A percentile compares a stretch with the other conserved stretches of the same genome.
These are phyloP conservation scores for Cryptococcus sp. DNA, from an alignment of 1,284 basidiomycete genomes.

Conservation along the genomic window DNA sequence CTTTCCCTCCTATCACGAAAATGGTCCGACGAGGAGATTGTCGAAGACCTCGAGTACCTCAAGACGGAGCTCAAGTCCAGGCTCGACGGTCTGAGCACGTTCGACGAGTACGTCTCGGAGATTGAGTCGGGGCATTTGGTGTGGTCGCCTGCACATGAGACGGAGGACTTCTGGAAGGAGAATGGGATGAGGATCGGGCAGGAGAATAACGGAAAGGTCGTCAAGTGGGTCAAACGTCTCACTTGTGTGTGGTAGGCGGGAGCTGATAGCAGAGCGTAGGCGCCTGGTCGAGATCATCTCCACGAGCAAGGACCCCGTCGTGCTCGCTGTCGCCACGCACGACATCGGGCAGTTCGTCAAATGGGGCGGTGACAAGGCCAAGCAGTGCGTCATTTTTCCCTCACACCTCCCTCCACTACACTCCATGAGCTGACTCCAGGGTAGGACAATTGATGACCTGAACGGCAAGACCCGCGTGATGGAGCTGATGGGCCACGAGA, in stretches of 20 bases:
- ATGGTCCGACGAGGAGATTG: conserved; percentile 90
- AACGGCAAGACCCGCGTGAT: conserved; percentile 88
- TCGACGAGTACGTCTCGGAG: conserved; percentile 93
- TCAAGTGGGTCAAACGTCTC: conserved; percentile 62
- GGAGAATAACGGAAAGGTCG: conserved; percentile 71
- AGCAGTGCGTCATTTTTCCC: conserved; percentile 62
- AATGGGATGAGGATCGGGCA: conserved; percentile 85
- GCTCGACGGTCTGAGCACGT: conserved; percentile 88
- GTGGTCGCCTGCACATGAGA: conserved; percentile 93
- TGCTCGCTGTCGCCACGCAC: conserved; percentile 83
- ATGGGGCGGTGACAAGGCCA: conserved; percentile 74
- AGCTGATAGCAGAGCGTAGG: conserved; percentile 51
- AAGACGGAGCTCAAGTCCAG: conserved; percentile 73
- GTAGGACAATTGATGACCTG: conserved; percentile 71
- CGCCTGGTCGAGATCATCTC: conserved; percentile 68
- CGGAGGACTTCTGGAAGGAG: conserved; percentile 96
- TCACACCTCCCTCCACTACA: neutral
- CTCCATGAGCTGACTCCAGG: conserved; percentile 7
- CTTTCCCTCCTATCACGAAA: conserved; percentile 81
- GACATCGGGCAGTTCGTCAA: conserved; percentile 93
- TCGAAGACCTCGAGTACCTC: conserved; percentile 85
- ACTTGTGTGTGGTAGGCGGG: too few relatives aligned
- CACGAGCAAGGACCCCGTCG: conserved; percentile 66
- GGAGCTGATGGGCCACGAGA: conserved; percentile 86
- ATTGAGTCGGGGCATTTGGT: conserved; percentile 83